These are phyloP conservation scores for Hanseniaspora pseudoguilliermondii DNA, from an alignment of 805 yeast species.

Conservation along the genomic window DNA sequence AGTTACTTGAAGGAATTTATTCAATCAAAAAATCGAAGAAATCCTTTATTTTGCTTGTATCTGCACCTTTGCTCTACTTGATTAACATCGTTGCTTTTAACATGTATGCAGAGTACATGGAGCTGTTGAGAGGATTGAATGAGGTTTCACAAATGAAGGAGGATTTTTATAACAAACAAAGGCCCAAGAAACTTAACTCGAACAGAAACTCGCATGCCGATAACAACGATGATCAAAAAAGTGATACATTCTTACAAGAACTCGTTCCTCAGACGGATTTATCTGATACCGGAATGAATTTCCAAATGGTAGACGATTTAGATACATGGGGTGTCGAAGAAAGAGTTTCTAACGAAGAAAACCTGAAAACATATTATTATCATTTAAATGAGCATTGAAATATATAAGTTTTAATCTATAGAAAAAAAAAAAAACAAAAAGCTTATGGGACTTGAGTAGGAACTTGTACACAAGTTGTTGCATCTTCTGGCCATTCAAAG, in stretches of 20 bases:
- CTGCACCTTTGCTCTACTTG: not conserved
- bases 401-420: not conserved
- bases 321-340: not conserved
- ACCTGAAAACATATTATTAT: not conserved
- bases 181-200: not conserved
- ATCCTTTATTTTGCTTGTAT: not conserved
- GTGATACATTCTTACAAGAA: not conserved
- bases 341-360: not conserved
- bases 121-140: not conserved
- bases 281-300: not conserved
- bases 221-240: not conserved
- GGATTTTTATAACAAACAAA: not conserved
- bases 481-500: constrained; percentile 24
- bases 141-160: constrained; percentile 1
- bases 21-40: too few relatives aligned
- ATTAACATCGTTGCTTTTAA: not conserved
- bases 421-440: not conserved
- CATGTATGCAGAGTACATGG: constrained; percentile 2
- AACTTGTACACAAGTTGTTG: constrained; percentile 16
- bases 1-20: not conserved
- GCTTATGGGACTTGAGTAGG: constrained; percentile 12
- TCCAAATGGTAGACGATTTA: not conserved
- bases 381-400: not conserved
- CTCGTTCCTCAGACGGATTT: not conserved
- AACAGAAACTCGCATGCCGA: not conserved